Evolutionary conservation across 805 yeast species (phyloP), one percentile per base, ranked within the genome.

Genomic region (Starmerella stellata): DNA sequence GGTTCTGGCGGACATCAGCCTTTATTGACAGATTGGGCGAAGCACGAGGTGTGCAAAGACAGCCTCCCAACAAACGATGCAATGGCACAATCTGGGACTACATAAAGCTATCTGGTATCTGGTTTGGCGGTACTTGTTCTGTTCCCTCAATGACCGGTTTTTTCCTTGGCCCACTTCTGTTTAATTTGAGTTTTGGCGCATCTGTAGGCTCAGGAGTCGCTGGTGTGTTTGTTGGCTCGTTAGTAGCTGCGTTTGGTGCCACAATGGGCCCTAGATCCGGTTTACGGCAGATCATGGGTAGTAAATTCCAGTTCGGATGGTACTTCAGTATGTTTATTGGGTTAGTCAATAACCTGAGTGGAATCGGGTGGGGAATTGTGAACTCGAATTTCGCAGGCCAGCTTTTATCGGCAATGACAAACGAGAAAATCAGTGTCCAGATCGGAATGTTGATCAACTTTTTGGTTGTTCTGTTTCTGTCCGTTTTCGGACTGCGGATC

Each of bases 361-460:
- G 77, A 14, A 55, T 79, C 49, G 94, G 94, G n/a, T 82, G 94
- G 94, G 72, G 87, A n/a, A 75, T 82, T 27, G 83, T 81, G n/a
- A 81, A 80, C 53, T 70, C 78, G 48, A 90, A 81, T 36, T 74
- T 80, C 40, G 93, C 93, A 29, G 95, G 95, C 16, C 83, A 82
- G 57, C 75, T 82, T 42, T 57, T 82, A 35, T 64, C 72, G 7
- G 68, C 77, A 31, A 62, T 82, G 17, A 73, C 82, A 30, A 59
- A 73, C 47, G 78, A 70, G 14, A 66, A 63, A 43, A 66, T 81
- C 1, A 81, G 92, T 2, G 52, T 80, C 29, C 72, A 74, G 52
- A 74, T 73, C 16, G 93, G 93, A 4, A 76, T 82, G 40, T 56
- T 77, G 20, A 74, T 82, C 36, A 75, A 81, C 40, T 70, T 78